These are phyloP conservation scores for Aspergillus intermedius DNA, from an alignment of 2,329 filamentous ascomycete species.

Conservation along the genomic window DNA sequence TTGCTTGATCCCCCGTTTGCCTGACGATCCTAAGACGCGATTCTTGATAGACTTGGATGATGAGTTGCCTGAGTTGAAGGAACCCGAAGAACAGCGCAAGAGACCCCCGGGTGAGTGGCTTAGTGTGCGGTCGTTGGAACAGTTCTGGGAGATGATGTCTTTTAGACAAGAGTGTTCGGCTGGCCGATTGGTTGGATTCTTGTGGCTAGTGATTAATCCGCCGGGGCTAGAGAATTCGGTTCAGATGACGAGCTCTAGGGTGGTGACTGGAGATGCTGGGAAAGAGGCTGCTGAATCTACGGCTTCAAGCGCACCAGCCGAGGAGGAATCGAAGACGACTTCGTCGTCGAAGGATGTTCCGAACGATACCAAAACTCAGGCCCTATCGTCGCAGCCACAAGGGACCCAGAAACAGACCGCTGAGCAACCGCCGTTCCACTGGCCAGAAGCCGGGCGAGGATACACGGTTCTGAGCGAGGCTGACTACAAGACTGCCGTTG, in stretches of 20 bases:
- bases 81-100: conserved; percentile 31
- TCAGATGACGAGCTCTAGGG: conserved; percentile 23
- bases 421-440: conserved; percentile 20
- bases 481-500: conserved; percentile 36
- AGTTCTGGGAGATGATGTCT: conserved; percentile 99
- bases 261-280: conserved; percentile 4
- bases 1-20: conserved; percentile 82
- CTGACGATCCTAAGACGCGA: conserved; percentile 89
- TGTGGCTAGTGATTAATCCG: conserved; percentile 81
- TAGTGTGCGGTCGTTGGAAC: conserved; percentile 73
- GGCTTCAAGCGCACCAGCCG: background rate
- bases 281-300: background rate
- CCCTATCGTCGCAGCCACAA: background rate
- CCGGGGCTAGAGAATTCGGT: conserved; percentile 38
- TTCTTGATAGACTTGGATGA: conserved; percentile 86
- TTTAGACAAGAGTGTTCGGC: conserved; percentile 93
- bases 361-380: background rate
- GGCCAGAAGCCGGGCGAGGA: conserved; percentile 28
- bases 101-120: conserved; percentile 64
- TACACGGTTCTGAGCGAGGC: conserved; percentile 32
- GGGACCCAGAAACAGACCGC: conserved; percentile 2
- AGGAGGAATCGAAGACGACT: background rate
- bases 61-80: conserved; percentile 50
- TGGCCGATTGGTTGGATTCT: conserved; percentile 83
- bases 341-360: background rate